A percentile compares a stretch with the other conserved stretches of the same genome.
These are phyloP conservation scores for Apiospora koreana DNA, from an alignment of 2,329 filamentous ascomycete genomes.

Conservation along the genomic window DNA sequence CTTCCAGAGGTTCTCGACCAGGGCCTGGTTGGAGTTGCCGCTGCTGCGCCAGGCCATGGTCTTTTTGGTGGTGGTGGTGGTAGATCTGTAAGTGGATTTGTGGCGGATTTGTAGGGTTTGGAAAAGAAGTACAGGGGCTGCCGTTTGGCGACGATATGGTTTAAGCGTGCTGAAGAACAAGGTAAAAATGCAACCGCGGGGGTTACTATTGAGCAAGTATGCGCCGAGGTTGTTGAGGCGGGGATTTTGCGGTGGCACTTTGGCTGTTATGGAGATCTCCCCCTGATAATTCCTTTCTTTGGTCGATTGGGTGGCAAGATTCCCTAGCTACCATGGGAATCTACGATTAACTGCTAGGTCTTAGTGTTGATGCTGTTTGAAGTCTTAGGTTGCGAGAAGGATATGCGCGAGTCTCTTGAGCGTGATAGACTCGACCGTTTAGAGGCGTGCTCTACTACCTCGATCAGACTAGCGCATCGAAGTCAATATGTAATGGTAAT, in stretches of 20 bases:
- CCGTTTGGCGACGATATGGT: neutral
- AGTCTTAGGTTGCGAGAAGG: neutral
- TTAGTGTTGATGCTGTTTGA: neutral
- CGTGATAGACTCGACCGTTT: neutral
- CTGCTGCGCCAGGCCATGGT: slow-evolving; percentile 91
- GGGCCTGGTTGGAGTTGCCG: slow-evolving; percentile 69
- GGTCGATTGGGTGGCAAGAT: neutral
- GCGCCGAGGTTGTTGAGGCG: neutral
- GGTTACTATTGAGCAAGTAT: neutral
- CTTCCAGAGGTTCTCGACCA: slow-evolving; percentile 76
- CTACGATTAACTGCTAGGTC: neutral
- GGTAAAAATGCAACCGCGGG: neutral
- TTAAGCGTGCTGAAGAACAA: neutral
- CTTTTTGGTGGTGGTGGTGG: neutral
- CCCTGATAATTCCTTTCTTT: neutral
- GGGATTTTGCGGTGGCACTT: neutral
- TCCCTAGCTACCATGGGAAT: neutral
- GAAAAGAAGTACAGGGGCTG: too few species aligned
- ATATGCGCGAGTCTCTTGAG: neutral
- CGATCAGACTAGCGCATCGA: neutral
- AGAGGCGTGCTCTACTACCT: neutral
- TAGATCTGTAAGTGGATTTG: neutral
- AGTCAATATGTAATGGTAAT: neutral
- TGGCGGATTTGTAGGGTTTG: neutral
- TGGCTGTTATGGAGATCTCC: neutral